Evolutionary conservation across 2,329 filamentous ascomycete genomes (phyloP), one percentile per base, ranked within the genome.

Genomic region (Aspergillus puulaauensis): DNA sequence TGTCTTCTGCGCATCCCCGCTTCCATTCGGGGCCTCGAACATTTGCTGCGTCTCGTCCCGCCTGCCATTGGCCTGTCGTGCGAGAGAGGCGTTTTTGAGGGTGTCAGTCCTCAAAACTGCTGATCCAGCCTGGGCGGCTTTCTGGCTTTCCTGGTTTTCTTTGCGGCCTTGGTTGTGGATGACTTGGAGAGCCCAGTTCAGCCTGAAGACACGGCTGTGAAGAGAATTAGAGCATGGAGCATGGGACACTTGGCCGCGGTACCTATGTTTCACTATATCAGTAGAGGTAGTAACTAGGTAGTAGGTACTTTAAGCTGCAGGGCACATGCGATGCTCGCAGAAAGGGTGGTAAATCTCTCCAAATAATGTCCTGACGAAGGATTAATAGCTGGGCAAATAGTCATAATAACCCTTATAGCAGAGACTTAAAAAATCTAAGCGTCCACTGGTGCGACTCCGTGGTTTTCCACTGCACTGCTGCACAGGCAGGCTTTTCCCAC

Each of bases 1-100:
- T 37, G 35, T 37, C 35, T 37, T 37, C 35, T 56, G 59, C 52
- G 21, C 37, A 57, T 63, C 56, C 59, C 64, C 62, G 64, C 62
- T 62, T 64, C 58, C 17, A 61, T 62, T 63, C 47, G 60, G 60
- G 62, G 64, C 64, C 63, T 66, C 62, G 64, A 66, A 59, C 63
- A 50, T 50, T 46, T 43, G 46, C 27, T 45, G 46, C 44, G 47
- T 49, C 51, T 46, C 24, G 45, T 48, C 33, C 43, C 40, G 31
- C 4, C 12, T 3, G 11, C 57, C 23, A 67, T 67, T 66, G 64
- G 65, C 15, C 50, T 19, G 43, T 24, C 5, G n/a, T 33, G 15
- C 51, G 54, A 54, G 35, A 48, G 59, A 62, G 58, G 63, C 57
- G 56, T 61, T 39, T 55, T 53, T 53, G 53, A 58, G 44, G 46